Base-by-base conservation (phyloP, 805 yeast species). In the Sugiyamaella floridensis region DNA sequence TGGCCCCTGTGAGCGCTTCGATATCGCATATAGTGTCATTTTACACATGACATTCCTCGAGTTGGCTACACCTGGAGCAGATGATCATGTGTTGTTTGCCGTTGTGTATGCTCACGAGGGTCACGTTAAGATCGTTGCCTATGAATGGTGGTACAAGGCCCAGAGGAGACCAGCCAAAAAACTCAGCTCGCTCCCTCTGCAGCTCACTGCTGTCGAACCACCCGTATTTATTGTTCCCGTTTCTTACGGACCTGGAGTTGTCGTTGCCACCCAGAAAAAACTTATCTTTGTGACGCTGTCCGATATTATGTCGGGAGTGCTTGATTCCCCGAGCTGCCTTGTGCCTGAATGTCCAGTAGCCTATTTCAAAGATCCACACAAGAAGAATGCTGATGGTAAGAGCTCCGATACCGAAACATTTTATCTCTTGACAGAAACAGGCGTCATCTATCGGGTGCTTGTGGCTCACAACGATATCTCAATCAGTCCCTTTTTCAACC, bases 251-350 rank as follows among this genome's bases (percentile, higher is more conserved):
- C 62, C 68, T 7, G 64, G 67, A 14, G 64, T 71, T 10, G 74
- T 77, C 32, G 60, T 78, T 18, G 69, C 75, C 53, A 70, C 77
- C 6, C 61, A 64, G 49, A 67, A 69, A 16, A 57, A 65, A 1
- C 65, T 78, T 3, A 59, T 68, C 4, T 53, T 75, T 0, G 65
- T 77, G 1, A 68, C 73, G 4, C 61, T 74, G 2, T 77, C 76
- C 54, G 74, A 76, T 47, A 72, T 79, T 1, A 61, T 76, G 18
- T 75, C 81, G 4, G 82, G 78, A 0, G 75, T 75, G 47, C 70
- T 71, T 49, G 61, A 68, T 26, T 75, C 76, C 52, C 51, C 56
- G 1, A 50, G 53, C 2, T 43, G 37, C 56, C 58, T 42, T 45
- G 59, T 56, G 62, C 44, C 48, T 18, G 29, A 55, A 1, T 76